Evolutionary conservation across 371 early-diverging fungal genomes (phyloP).

Genomic region (Sporodiniella umbellata): DNA sequence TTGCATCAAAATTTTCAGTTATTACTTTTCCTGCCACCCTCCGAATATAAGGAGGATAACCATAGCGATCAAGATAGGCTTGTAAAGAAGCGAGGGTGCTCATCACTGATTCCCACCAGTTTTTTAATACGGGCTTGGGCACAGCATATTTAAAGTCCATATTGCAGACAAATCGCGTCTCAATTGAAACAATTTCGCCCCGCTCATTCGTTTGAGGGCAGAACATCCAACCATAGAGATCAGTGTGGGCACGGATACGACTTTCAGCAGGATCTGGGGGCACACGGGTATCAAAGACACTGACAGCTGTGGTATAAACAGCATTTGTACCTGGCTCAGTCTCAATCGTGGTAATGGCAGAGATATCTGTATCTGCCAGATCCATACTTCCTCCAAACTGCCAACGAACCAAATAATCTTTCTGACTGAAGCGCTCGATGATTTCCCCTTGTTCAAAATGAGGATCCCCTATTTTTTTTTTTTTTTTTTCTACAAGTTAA

Average conservation of each 20-base stretch:
- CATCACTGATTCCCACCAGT: slow-evolving; percentile 15
- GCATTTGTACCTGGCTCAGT: slow-evolving; percentile 48
- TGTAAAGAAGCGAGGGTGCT: slow-evolving; percentile 32
- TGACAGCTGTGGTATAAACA: slow-evolving; percentile 56
- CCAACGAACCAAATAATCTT: slow-evolving; percentile 54
- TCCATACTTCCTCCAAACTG: slow-evolving; percentile 5
- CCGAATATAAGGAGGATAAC: slow-evolving; percentile 56
- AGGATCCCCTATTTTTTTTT: slow-evolving; percentile 63
- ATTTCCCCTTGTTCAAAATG: slow-evolving; percentile 49
- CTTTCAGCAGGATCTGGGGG: slow-evolving; percentile 38
- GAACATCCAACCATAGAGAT: slow-evolving; percentile 62
- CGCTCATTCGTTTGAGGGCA: slow-evolving; percentile 37
- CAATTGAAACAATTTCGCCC: slow-evolving; percentile 41
- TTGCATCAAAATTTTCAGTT: slow-evolving; percentile 30
- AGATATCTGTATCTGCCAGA: slow-evolving; percentile 29
- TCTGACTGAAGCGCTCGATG: slow-evolving; percentile 53
- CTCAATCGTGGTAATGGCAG: slow-evolving; percentile 52
- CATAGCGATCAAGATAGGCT: slow-evolving; percentile 40
- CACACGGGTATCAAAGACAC: slow-evolving; percentile 50
- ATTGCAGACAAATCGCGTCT: slow-evolving; percentile 54
- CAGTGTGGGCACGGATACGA: slow-evolving; percentile 47
- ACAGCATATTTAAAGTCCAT: slow-evolving; percentile 46
- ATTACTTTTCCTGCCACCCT: slow-evolving; percentile 46
- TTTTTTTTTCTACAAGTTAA: too few species aligned
- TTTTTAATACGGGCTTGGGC: slow-evolving; percentile 29